Evolutionary conservation across 345 rosid genomes (phyloP).

Genomic region (Moringa oleifera): DNA sequence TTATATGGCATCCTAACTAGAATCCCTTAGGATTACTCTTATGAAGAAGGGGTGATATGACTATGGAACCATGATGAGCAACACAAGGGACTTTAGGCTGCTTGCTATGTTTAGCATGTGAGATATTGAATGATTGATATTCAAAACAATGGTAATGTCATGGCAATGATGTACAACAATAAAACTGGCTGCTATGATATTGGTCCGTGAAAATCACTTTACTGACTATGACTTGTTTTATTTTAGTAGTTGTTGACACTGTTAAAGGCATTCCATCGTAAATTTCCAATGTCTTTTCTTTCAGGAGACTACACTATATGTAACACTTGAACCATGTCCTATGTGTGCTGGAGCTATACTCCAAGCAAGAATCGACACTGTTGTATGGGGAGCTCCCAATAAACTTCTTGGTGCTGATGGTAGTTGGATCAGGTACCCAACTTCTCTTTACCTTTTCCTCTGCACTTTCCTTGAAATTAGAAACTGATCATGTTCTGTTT

Average conservation of each 20-base stretch:
- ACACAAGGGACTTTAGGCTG: too few relatives aligned
- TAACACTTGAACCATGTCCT: constrained; percentile 94
- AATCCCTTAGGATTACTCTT: too few relatives aligned
- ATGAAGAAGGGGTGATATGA: too few relatives aligned
- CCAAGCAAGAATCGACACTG: constrained; percentile 81
- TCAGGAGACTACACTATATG: constrained; percentile 84
- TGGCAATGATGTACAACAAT: too few relatives aligned
- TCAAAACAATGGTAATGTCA: too few relatives aligned
- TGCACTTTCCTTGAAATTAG: neutral
- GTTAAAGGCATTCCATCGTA: neutral
- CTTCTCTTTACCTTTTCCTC: neutral
- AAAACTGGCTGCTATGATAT: too few relatives aligned
- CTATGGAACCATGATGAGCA: too few relatives aligned
- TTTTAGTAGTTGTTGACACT: neutral
- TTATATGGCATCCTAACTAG: too few relatives aligned
- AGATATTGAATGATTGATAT: too few relatives aligned
- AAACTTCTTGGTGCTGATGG: constrained; percentile 99
- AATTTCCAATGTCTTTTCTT: constrained; percentile 5
- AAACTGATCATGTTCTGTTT: neutral
- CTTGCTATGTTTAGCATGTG: too few relatives aligned
- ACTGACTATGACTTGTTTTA: neutral
- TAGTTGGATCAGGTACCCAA: constrained; percentile 78
- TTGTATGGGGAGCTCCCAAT: constrained; percentile 99
- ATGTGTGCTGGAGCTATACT: constrained; percentile 99
- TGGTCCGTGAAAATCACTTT: neutral